Conservation (phyloP, 441 rosid species). For the Codiaeum variegatum region DNA sequence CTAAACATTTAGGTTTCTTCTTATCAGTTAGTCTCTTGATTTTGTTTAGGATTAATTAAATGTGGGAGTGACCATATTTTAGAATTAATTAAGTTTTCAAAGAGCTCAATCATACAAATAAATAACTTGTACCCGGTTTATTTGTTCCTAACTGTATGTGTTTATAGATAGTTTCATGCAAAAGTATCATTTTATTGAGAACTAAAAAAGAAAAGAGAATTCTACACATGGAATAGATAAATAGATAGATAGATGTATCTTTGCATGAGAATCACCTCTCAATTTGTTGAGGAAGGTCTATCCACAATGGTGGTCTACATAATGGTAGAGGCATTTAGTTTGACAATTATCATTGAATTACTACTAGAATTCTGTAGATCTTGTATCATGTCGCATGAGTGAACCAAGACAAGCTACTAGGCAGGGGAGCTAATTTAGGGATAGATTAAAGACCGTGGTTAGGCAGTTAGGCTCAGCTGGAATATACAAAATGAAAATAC, state of each 20-base stretch:
- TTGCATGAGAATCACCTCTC: background rate
- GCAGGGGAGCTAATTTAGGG: background rate
- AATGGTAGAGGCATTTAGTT: background rate
- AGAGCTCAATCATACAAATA: background rate
- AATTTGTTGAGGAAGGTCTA: background rate
- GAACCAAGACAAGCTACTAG: background rate
- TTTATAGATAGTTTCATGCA: background rate
- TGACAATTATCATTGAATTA: background rate
- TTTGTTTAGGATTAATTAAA: background rate
- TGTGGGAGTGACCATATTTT: background rate
- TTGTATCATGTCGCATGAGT: background rate
- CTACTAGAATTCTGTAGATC: background rate
- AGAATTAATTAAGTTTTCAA: background rate
- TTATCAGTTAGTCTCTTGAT: background rate
- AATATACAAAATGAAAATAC: background rate
- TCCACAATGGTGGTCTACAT: background rate
- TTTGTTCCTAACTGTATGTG: background rate
- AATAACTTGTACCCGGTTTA: background rate
- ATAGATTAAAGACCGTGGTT: background rate
- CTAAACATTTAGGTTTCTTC: background rate
- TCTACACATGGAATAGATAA: too few species aligned
- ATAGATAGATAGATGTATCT: background rate
- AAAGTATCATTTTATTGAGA: background rate
- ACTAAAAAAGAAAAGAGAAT: background rate
- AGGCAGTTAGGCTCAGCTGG: background rate